Evolutionary conservation across 75 land plant genomes (phyloP), one percentile per base, ranked within the genome.

Genomic region (Adiantum capillusveneris): DNA sequence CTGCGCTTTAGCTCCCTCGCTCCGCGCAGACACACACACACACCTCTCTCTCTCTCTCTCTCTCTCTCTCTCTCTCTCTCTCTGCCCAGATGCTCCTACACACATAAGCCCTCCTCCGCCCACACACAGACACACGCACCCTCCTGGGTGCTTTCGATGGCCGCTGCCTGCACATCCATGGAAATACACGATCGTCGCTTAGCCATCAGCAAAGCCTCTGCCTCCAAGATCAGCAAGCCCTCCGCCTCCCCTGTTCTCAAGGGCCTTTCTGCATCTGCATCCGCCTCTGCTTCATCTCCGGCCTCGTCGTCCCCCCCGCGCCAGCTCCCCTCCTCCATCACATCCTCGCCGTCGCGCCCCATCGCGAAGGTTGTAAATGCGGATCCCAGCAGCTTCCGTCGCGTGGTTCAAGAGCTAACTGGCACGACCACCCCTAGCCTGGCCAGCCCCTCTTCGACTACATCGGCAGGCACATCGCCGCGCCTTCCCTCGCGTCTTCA

Each of bases 371-470:
- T 53, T 27, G 55, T 53, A 3, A 53, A 53, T 24, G 55, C 55
- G 1, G 55, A 53, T 14, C 55, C 55, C 16, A 53, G 55, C 55
- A 53, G 55, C 29, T 53, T 53, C 28, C 55, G 55, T 27, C 25
- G 55, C 3, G 55, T 53, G 6, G 55, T 53, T 26, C 55, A 53
- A 53, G 55, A 53, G 55, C 55, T 53, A 25, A 53, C 55, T 22
- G 55, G 55, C 24, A 24, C 55, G 1, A 25, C 25, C 3, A 25
- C 55, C 25, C 14, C 55, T 3, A 2, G 27, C 1, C 2, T 27
- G 25, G 28, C 55, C 9, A 3, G 14, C 5, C 3, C 12, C 13
- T 22, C 50, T 46, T 3, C 50, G 3, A 3, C 50, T 46, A 2
- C 55, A 22, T 3, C 55, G 7, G 25, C 55, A 2, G 25, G 6